Evolutionary conservation across 208 protist species (phyloP).

Genomic region (Strigomonas galati): DNA sequence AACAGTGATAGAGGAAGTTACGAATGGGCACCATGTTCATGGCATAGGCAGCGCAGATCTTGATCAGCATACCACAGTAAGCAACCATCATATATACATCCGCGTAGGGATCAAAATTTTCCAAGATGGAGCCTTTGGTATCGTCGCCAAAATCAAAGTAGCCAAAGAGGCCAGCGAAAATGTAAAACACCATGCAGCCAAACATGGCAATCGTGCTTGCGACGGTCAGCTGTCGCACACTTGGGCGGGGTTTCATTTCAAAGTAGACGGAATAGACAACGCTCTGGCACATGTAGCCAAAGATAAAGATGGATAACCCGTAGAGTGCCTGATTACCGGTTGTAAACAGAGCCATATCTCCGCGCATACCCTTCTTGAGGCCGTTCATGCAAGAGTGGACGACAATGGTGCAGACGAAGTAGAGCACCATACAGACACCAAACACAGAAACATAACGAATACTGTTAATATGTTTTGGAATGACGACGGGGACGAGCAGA

Average conservation of each 20-base stretch:
- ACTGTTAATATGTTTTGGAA: conserved; percentile 46
- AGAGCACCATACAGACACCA: conserved; percentile 58
- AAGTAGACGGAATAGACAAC: conserved; percentile 52
- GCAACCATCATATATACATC: conserved; percentile 64
- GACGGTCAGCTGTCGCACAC: conserved; percentile 38
- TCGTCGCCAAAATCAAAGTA: conserved; percentile 72
- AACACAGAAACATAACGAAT: conserved; percentile 74
- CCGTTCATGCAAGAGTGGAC: conserved; percentile 47
- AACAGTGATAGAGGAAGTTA: conserved; percentile 52
- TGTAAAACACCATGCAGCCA: conserved; percentile 67
- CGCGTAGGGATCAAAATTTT: conserved; percentile 53
- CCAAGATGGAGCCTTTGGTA: conserved; percentile 35
- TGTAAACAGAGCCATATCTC: conserved; percentile 36
- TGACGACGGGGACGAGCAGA: conserved; percentile 57
- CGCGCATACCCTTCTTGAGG: conserved; percentile 30
- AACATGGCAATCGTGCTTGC: conserved; percentile 41
- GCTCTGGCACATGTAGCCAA: conserved; percentile 14
- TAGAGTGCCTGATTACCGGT: conserved; percentile 49
- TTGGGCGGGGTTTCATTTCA: conserved; percentile 40
- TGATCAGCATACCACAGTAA: conserved; percentile 66
- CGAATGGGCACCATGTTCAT: conserved; percentile 58
- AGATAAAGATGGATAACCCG: not conserved
- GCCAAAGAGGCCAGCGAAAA: conserved; percentile 56
- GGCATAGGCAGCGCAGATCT: conserved; percentile 50
- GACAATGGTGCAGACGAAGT: conserved; percentile 58